Evolutionary conservation across 2,329 filamentous ascomycete genomes (phyloP).

Genomic region (Huntiella omanensis): DNA sequence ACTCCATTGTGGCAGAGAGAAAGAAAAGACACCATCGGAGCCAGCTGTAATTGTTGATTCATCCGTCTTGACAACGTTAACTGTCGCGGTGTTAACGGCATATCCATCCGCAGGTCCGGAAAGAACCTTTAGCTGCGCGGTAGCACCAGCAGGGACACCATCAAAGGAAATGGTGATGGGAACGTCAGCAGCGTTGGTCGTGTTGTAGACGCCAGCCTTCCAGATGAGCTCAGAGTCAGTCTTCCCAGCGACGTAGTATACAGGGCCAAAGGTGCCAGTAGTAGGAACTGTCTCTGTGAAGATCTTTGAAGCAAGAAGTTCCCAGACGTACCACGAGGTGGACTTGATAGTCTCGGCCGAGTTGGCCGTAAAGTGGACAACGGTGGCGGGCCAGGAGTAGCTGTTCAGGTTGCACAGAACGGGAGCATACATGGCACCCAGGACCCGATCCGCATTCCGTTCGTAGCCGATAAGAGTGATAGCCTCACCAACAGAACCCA

Average conservation of each 20-base stretch:
- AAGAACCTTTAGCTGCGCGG: slow-evolving; percentile 26
- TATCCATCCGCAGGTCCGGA: slow-evolving; percentile 25
- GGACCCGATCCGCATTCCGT: slow-evolving; percentile 41
- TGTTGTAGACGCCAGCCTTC: slow-evolving; percentile 35
- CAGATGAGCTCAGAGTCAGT: slow-evolving; percentile 25
- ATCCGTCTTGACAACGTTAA: slow-evolving; percentile 30
- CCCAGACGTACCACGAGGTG: slow-evolving; percentile 31
- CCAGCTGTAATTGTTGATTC: slow-evolving; percentile 23
- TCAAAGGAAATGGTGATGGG: slow-evolving; percentile 28
- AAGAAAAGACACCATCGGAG: slow-evolving; percentile 28
- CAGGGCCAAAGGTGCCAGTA: slow-evolving; percentile 23
- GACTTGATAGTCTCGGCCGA: slow-evolving; percentile 28
- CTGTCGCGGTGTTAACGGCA: slow-evolving; percentile 24
- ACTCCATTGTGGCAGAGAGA: slow-evolving; percentile 33
- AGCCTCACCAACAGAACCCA: slow-evolving; percentile 43
- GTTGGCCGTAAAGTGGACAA: slow-evolving; percentile 29
- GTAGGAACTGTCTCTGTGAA: slow-evolving; percentile 29
- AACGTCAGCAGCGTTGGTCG: slow-evolving; percentile 24
- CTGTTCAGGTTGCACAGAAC: slow-evolving; percentile 30
- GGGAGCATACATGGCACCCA: slow-evolving; percentile 28
- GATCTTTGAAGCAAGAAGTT: slow-evolving; percentile 27
- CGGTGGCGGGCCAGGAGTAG: slow-evolving; percentile 33
- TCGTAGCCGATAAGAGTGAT: slow-evolving; percentile 47
- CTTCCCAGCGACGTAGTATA: slow-evolving; percentile 31
- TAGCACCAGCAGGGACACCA: slow-evolving; percentile 21